These are phyloP conservation scores for Limonomyces culmigenus DNA, from an alignment of 1,284 basidiomycete species.

Conservation along the genomic window DNA sequence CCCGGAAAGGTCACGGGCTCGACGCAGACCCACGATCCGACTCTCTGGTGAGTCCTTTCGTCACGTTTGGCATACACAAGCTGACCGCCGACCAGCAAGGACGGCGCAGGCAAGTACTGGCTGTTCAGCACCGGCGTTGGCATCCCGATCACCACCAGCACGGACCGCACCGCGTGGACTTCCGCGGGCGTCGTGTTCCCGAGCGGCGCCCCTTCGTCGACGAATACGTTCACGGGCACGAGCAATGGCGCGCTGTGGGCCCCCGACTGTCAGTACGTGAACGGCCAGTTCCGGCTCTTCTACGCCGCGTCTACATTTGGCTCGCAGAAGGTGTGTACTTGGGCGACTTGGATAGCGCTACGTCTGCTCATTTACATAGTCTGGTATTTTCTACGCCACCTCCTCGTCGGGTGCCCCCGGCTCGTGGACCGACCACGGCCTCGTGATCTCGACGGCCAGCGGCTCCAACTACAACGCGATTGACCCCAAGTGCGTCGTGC, in stretches of 20 bases:
- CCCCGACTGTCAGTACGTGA: slow-evolving; percentile 30
- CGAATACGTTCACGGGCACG: slow-evolving; percentile 25
- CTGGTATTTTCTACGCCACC: slow-evolving; percentile 17
- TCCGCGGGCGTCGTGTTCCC: slow-evolving; percentile 30
- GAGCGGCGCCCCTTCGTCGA: slow-evolving; percentile 16
- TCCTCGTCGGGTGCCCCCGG: slow-evolving; percentile 15
- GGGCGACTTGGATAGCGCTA: slow-evolving; percentile 6
- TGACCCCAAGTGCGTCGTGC: slow-evolving; percentile 6
- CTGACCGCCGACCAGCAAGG: slow-evolving; percentile 37
- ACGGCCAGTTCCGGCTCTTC: slow-evolving; percentile 20
- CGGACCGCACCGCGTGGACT: slow-evolving; percentile 32
- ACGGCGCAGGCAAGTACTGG: slow-evolving; percentile 29
- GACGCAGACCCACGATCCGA: no score
- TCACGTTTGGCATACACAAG: no score
- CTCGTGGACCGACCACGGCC: slow-evolving; percentile 17
- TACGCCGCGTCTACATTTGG: background rate
- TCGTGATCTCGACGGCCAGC: slow-evolving; percentile 12
- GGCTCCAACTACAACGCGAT: slow-evolving; percentile 17
- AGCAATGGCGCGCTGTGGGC: slow-evolving; percentile 32
- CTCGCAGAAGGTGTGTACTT: background rate
- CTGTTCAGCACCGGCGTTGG: slow-evolving; percentile 32
- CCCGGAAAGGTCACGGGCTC: slow-evolving; percentile 27
- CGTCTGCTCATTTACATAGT: slow-evolving; percentile 16
- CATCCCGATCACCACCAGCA: slow-evolving; percentile 33
- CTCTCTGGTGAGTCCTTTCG: no score